Evolutionary conservation across 139 green algal genomes (phyloP).

Genomic region (Pseudopediastrum boryanum): DNA sequence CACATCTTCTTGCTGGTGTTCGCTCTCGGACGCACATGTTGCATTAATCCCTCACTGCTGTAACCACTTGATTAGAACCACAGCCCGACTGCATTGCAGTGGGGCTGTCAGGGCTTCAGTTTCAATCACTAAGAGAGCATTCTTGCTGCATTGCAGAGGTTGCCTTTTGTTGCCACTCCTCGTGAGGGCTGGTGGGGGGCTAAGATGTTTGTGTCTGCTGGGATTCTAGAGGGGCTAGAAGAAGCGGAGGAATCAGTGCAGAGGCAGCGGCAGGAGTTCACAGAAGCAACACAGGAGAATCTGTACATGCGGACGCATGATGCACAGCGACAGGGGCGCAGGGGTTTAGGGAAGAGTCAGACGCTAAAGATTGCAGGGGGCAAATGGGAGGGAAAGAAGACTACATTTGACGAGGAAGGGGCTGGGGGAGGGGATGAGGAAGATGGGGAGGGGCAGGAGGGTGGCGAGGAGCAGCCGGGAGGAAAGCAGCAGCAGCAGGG

Average conservation of each 20-base stretch:
- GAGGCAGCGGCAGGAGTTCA: slow-evolving; percentile 55
- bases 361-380: slow-evolving; percentile 62
- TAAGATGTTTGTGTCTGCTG: slow-evolving; percentile 65
- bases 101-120: too few relatives aligned
- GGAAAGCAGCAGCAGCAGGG: slow-evolving; percentile 9
- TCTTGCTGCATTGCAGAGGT: too few relatives aligned
- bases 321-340: slow-evolving; percentile 45
- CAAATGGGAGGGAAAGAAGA: slow-evolving; percentile 78
- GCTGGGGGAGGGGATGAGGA: slow-evolving; percentile 24
- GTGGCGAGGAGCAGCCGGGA: background rate
- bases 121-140: too few relatives aligned
- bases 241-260: slow-evolving; percentile 41
- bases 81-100: too few relatives aligned
- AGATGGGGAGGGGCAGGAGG: background rate
- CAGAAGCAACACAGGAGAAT: slow-evolving; percentile 68
- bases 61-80: too few relatives aligned
- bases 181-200: slow-evolving; percentile 79
- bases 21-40: too few relatives aligned
- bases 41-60: too few relatives aligned
- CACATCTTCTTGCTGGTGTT: too few relatives aligned
- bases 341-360: slow-evolving; percentile 49
- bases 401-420: slow-evolving; percentile 67
- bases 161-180: too few relatives aligned
- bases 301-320: slow-evolving; percentile 61
- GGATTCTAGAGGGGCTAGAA: slow-evolving; percentile 63